Evolutionary conservation across 2,329 filamentous ascomycete species (phyloP).

Genomic region (Thielaviopsis populi): DNA sequence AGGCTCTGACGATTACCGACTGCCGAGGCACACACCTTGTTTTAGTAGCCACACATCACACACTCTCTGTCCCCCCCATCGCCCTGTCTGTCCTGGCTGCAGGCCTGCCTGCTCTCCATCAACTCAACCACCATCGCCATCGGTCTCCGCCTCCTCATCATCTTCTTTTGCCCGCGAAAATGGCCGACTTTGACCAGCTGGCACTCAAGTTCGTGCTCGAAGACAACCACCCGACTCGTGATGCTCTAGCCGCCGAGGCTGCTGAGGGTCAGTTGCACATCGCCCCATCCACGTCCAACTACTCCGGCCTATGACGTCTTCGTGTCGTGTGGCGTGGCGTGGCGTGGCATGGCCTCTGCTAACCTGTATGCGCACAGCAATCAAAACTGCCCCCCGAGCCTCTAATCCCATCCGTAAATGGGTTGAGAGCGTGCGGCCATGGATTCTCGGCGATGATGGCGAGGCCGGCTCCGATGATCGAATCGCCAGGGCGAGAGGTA

Average conservation of each 20-base stretch:
- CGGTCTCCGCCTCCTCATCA: neutral
- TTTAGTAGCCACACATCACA: neutral
- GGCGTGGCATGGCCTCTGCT: neutral
- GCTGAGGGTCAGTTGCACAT: constrained; percentile 26
- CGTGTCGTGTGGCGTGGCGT: no score
- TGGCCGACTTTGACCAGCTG: constrained; percentile 38
- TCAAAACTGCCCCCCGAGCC: constrained; percentile 30
- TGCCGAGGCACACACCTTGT: neutral
- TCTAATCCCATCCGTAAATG: constrained; percentile 37
- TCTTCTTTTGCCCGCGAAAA: constrained; percentile 20
- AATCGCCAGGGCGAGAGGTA: constrained; percentile 39
- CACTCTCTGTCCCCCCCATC: no score
- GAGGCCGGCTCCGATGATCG: constrained; percentile 33
- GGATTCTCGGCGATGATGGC: constrained; percentile 33
- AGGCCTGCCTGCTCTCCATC: no score
- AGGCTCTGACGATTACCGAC: neutral
- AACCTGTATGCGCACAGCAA: constrained; percentile 18
- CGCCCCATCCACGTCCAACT: neutral
- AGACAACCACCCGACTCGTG: constrained; percentile 31
- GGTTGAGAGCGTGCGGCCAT: constrained; percentile 40
- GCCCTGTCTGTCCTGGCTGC: no score
- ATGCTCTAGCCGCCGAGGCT: constrained; percentile 30
- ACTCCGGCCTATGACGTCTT: neutral
- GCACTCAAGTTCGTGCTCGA: constrained; percentile 40
- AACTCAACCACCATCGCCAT: no score